phyloP scores from a whole-genome alignment of 257 asterid species.

The Gentiana dahurica region DNA sequence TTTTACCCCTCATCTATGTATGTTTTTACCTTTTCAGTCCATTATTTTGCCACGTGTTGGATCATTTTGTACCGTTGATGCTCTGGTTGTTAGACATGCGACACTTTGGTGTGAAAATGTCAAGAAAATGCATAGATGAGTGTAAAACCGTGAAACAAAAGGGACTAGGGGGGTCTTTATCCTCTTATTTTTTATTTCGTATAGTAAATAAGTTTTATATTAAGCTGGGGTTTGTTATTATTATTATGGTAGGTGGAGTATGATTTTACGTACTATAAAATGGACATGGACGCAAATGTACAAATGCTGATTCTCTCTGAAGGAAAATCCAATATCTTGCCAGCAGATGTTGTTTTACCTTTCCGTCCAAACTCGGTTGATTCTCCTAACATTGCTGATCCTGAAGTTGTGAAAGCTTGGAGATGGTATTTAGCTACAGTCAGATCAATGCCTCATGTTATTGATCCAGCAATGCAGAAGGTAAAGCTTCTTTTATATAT shows the following conservation, averaged over 20 bases:
- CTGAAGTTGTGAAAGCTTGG: constrained; percentile 50
- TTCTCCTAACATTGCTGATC: constrained; percentile 23
- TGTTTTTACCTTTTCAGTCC: background rate
- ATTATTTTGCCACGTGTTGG: no score
- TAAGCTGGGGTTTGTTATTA: background rate
- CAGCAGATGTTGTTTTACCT: constrained; percentile 82
- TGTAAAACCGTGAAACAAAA: no score
- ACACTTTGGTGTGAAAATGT: no score
- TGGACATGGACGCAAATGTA: constrained; percentile 75
- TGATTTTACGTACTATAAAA: constrained; percentile 78
- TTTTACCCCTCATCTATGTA: background rate
- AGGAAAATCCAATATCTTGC: constrained; percentile 75
- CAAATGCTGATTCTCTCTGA: constrained; percentile 79
- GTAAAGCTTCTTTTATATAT: constrained; percentile 15
- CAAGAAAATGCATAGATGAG: no score
- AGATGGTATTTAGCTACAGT: constrained; percentile 87
- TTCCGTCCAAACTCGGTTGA: constrained; percentile 48
- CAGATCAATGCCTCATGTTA: constrained; percentile 63
- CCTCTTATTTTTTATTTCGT: background rate
- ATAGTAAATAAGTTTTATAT: no score
- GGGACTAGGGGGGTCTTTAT: no score
- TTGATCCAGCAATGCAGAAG: constrained; percentile 67
- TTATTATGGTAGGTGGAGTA: constrained; percentile 50
- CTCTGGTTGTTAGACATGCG: no score
- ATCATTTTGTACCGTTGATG: no score